Evolutionary conservation across 805 yeast genomes (phyloP), one percentile per base, ranked within the genome.

Genomic region (Grigorovia jiainica): DNA sequence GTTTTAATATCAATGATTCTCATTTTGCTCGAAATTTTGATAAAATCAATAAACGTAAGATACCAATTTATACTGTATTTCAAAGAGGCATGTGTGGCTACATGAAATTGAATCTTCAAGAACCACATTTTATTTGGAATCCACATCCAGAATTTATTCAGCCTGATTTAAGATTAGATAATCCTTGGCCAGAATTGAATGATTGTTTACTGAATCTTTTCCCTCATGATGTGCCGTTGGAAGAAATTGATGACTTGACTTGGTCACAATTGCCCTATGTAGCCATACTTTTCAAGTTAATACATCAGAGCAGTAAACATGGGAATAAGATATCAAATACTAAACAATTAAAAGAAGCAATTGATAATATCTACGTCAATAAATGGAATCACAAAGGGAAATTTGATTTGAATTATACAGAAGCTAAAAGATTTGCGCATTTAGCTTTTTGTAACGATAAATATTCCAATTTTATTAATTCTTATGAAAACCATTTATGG

Each of bases 121-220:
- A 79, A 50, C 76, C 76, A 7, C 63, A 57, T 51, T 73, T 79
- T n/a, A 73, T 85, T 2, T 63, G 86, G 13, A 89, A 89, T 45
- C 76, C 95, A 0, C 95, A 87, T 57, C 77, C 79, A 0, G 78
- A 56, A 20, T 47, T 67, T 27, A 65, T 27, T 13, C 30, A 73
- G 7, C 75, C 70, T 20, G 95, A 86, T 52, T 61, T 87, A 44
- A 64, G 95, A 40, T 60, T 87, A 2, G 79, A 77, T 45, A 43
- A 56, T 4, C 84, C 92, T 1, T 90, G 96, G 95, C 62, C 68
- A 1, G 87, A 83, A 49, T 60, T 87, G 7, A 58, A 60, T 30
- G 63, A 60, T 0, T 77, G 69, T 48, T 67, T 73, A 13, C 73
- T 76, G 38, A 58, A 73, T 1, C 64, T 78, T 36, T 76, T 79